Conservation (phyloP, 2,329 filamentous ascomycete genomes). For the Saccharata proteae region DNA sequence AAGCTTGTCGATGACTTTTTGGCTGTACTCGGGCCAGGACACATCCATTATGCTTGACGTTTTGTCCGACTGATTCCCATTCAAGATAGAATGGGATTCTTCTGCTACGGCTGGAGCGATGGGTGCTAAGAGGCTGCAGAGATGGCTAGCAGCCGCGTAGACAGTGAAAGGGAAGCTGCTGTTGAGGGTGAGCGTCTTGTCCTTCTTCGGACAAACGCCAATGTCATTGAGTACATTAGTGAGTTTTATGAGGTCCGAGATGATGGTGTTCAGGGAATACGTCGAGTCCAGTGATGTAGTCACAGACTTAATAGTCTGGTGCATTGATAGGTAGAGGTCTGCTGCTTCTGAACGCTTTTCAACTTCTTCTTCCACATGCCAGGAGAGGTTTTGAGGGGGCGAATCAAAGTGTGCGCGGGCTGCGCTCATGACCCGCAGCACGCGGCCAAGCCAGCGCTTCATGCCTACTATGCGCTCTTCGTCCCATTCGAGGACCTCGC, state of each 20-base stretch:
- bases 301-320: conserved; percentile 55
- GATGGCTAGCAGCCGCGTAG: conserved; percentile 23
- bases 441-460: conserved; percentile 63
- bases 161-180: conserved; percentile 38
- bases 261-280: conserved; percentile 68
- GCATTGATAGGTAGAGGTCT: conserved; percentile 51
- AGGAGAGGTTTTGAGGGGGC: background rate
- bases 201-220: conserved; percentile 27
- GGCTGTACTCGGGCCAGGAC: conserved; percentile 43
- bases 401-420: too few species aligned
- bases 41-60: conserved; percentile 30
- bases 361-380: conserved; percentile 10
- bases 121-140: conserved; percentile 65
- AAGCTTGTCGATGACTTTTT: conserved; percentile 41
- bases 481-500: conserved; percentile 79
- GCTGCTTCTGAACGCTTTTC: conserved; percentile 23
- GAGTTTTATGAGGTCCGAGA: conserved; percentile 72
- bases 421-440: conserved; percentile 37
- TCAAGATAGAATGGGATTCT: conserved; percentile 61
- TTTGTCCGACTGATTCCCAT: conserved; percentile 17
- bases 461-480: conserved; percentile 70
- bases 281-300: conserved; percentile 57
- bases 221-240: conserved; percentile 47
- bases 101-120: conserved; percentile 71
- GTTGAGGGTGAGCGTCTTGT: conserved; percentile 15